These are phyloP conservation scores for Gloeopeniophorella convolvens DNA, from an alignment of 768 basidiomycete genomes.

Conservation along the genomic window DNA sequence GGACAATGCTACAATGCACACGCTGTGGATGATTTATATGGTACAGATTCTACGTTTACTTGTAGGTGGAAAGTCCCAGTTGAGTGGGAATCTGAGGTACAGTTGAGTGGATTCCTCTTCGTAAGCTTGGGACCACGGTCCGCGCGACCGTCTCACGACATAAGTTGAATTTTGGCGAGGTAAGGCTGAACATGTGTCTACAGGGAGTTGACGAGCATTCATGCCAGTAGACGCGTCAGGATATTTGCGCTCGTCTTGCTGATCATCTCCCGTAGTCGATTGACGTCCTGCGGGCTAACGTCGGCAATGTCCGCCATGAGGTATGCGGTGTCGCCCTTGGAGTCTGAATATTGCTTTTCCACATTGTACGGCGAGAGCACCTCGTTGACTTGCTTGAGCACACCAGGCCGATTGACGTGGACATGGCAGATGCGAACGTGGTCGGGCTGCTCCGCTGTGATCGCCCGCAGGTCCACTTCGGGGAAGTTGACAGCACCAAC, in stretches of 20 bases:
- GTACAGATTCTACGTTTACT: constrained; percentile 14
- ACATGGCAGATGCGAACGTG: constrained; percentile 91
- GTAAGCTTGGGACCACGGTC: no score
- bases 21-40: neutral
- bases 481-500: constrained; percentile 98
- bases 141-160: neutral
- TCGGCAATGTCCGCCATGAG: constrained; percentile 95
- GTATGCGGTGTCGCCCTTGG: constrained; percentile 88
- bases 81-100: constrained; percentile 11
- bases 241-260: constrained; percentile 79
- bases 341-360: constrained; percentile 99
- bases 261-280: constrained; percentile 71
- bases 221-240: constrained; percentile 77
- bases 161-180: neutral
- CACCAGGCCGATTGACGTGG: constrained; percentile 93
- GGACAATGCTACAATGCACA: constrained; percentile 6
- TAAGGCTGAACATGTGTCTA: neutral
- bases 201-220: constrained; percentile 7
- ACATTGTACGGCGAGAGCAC: constrained; percentile 93
- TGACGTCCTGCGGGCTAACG: constrained; percentile 76
- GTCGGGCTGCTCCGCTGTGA: constrained; percentile 73
- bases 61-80: constrained; percentile 11
- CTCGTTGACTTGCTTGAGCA: constrained; percentile 91
- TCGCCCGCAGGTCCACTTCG: constrained; percentile 92
- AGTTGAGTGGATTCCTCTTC: constrained; percentile 9